Percentiles rank a stretch among this genome's conserved stretches.
phyloP scores from a whole-genome alignment of 495 filamentous ascomycete species.

The Rostrohypoxylon terebratum region DNA sequence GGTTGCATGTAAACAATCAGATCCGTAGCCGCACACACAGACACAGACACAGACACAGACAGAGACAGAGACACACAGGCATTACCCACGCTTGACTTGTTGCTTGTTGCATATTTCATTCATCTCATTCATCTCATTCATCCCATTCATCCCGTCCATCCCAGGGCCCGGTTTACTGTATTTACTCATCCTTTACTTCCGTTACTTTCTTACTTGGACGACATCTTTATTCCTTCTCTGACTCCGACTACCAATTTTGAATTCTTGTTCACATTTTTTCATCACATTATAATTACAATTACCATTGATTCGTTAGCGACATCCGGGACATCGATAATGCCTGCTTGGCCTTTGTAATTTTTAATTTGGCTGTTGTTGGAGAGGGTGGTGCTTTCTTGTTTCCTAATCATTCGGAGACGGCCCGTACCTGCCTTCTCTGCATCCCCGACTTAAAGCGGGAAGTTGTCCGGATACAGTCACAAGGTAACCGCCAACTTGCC shows the following conservation, averaged over 20 bases:
- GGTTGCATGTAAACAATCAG: slow-evolving; percentile 35
- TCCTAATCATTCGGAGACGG: slow-evolving; percentile 12
- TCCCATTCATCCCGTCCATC: too few species aligned
- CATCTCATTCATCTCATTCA: too few species aligned
- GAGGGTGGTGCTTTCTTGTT: slow-evolving; percentile 33
- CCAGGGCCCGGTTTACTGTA: background rate
- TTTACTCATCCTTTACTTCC: slow-evolving; percentile 13
- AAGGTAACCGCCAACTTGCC: background rate
- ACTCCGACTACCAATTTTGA: slow-evolving; percentile 5
- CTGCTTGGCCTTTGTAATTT: slow-evolving; percentile 29
- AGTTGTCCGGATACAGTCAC: slow-evolving; percentile 2
- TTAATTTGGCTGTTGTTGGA: slow-evolving; percentile 38
- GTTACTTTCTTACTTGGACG: background rate
- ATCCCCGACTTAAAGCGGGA: slow-evolving; percentile 9
- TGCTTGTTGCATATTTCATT: slow-evolving; percentile 32
- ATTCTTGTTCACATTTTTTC: background rate
- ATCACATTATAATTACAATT: too few species aligned
- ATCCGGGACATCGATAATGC: slow-evolving; percentile 29
- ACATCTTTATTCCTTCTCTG: slow-evolving; percentile 7
- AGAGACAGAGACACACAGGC: background rate
- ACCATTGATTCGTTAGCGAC: slow-evolving; percentile 2
- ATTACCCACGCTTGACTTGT: slow-evolving; percentile 24
- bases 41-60: slow-evolving; percentile 1
- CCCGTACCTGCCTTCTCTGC: slow-evolving; percentile 13
- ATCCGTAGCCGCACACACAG: slow-evolving; percentile 21